These are phyloP conservation scores for Coprinopsis sp. DNA, from an alignment of 768 basidiomycete species.

Conservation along the genomic window DNA sequence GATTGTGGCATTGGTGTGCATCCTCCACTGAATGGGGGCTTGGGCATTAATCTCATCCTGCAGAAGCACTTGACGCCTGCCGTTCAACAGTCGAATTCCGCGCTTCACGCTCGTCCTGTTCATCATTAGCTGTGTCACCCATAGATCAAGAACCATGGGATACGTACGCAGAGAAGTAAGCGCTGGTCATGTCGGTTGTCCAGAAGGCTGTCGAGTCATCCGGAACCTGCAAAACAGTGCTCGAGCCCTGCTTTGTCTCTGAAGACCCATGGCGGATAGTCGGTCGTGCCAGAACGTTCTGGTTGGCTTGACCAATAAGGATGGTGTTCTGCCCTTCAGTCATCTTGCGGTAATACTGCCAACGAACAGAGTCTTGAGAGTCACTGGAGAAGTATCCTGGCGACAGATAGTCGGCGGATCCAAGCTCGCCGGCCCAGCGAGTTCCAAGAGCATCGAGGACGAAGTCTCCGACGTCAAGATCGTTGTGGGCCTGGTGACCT, in stretches of 20 bases:
- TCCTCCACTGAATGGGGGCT: slow-evolving; percentile 74
- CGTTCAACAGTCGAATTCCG: slow-evolving; percentile 80
- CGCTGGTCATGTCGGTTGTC: slow-evolving; percentile 66
- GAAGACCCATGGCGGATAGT: slow-evolving; percentile 46
- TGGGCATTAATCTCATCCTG: slow-evolving; percentile 83
- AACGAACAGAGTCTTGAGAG: slow-evolving; percentile 63
- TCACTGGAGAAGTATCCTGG: slow-evolving; percentile 75
- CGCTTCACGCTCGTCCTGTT: slow-evolving; percentile 69
- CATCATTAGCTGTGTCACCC: slow-evolving; percentile 11
- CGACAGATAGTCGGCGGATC: slow-evolving; percentile 78
- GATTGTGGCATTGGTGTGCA: slow-evolving; percentile 93
- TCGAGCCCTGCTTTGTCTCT: slow-evolving; percentile 74
- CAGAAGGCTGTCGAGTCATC: slow-evolving; percentile 75
- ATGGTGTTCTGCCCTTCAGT: slow-evolving; percentile 98
- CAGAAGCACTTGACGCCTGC: slow-evolving; percentile 80
- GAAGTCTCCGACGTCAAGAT: slow-evolving; percentile 93
- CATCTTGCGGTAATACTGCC: slow-evolving; percentile 94
- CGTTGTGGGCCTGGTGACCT: slow-evolving; percentile 91
- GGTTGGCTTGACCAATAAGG: slow-evolving; percentile 70
- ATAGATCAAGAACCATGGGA: slow-evolving; percentile 1
- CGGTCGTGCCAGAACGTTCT: slow-evolving; percentile 68
- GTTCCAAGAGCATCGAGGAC: slow-evolving; percentile 91
- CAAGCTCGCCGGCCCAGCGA: slow-evolving; percentile 94
- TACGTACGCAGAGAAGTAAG: slow-evolving; percentile 71
- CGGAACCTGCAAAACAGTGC: slow-evolving; percentile 66